These are phyloP conservation scores for Candida ortonii DNA, from an alignment of 805 yeast species.

Conservation along the genomic window DNA sequence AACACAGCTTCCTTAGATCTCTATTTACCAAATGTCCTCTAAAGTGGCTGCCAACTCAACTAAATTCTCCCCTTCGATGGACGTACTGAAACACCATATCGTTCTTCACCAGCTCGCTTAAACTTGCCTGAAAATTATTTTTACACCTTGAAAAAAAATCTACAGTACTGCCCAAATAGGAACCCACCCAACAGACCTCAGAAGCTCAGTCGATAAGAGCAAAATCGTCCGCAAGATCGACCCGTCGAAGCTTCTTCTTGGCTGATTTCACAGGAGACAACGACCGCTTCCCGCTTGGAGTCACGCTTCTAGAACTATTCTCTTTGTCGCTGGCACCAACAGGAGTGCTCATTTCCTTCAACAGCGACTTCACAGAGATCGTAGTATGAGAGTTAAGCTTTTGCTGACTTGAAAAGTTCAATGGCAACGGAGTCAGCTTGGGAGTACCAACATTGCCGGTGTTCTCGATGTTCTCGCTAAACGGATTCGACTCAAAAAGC, in stretches of 20 bases:
- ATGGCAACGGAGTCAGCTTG: slow-evolving; percentile 4
- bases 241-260: slow-evolving; percentile 20
- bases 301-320: slow-evolving; percentile 1
- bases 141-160: too few relatives aligned
- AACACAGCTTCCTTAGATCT: too few relatives aligned
- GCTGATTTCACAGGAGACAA: slow-evolving; percentile 15
- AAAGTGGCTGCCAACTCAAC: too few relatives aligned
- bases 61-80: too few relatives aligned
- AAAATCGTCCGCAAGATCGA: slow-evolving; percentile 18
- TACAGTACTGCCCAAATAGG: too few relatives aligned
- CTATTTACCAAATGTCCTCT: too few relatives aligned
- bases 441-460: slow-evolving; percentile 1
- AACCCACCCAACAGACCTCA: too few relatives aligned
- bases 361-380: background rate
- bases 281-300: slow-evolving; percentile 15
- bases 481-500: slow-evolving; percentile 10
- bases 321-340: slow-evolving; percentile 9
- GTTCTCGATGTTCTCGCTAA: slow-evolving; percentile 1
- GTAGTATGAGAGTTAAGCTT: slow-evolving; percentile 1
- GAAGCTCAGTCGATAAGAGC: slow-evolving; percentile 18
- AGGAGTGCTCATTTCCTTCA: slow-evolving; percentile 1
- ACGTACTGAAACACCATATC: too few relatives aligned
- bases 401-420: slow-evolving; percentile 1
- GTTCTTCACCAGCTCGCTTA: too few relatives aligned
- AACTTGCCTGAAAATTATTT: too few relatives aligned